Conservation (phyloP, 2,329 filamentous ascomycete species). For the Sporothrix globosa region DNA sequence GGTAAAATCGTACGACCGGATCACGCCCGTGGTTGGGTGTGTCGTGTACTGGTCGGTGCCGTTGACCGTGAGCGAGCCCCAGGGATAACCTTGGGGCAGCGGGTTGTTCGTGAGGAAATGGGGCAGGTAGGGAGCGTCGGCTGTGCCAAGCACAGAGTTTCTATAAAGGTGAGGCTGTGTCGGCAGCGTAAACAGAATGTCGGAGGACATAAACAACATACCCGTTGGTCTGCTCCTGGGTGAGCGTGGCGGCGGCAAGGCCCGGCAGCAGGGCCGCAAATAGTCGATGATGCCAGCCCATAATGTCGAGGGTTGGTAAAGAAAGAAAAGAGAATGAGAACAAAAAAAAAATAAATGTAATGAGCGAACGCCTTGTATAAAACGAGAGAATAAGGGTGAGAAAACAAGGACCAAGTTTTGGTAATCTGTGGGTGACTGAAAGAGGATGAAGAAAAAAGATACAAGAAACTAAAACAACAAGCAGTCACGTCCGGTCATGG, state of each 20-base stretch:
- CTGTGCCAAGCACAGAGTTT: constrained; percentile 49
- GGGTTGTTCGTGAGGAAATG: constrained; percentile 55
- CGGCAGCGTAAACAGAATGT: too few species aligned
- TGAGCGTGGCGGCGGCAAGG: constrained; percentile 37
- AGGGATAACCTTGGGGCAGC: constrained; percentile 54
- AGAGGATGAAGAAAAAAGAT: too few species aligned
- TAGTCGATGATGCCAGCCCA: constrained; percentile 26
- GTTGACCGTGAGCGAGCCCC: constrained; percentile 51
- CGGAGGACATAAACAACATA: constrained; percentile 32
- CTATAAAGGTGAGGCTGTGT: constrained; percentile 39
- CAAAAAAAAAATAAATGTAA: neutral
- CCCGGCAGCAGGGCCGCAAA: constrained; percentile 37
- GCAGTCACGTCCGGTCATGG: constrained; percentile 15
- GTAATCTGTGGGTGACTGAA: neutral
- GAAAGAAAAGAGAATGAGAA: neutral
- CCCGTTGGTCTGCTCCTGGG: constrained; percentile 48
- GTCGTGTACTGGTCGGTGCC: constrained; percentile 55
- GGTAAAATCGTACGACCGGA: constrained; percentile 58
- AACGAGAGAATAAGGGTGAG: neutral
- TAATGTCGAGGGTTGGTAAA: constrained; percentile 4
- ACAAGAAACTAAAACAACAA: constrained; percentile 4
- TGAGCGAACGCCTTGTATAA: constrained; percentile 10
- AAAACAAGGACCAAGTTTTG: neutral
- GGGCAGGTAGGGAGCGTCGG: constrained; percentile 46
- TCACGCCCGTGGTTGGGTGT: constrained; percentile 57